Evolutionary conservation across 2,329 filamentous ascomycete species (phyloP).

Genomic region (Aureobasidium vineae): DNA sequence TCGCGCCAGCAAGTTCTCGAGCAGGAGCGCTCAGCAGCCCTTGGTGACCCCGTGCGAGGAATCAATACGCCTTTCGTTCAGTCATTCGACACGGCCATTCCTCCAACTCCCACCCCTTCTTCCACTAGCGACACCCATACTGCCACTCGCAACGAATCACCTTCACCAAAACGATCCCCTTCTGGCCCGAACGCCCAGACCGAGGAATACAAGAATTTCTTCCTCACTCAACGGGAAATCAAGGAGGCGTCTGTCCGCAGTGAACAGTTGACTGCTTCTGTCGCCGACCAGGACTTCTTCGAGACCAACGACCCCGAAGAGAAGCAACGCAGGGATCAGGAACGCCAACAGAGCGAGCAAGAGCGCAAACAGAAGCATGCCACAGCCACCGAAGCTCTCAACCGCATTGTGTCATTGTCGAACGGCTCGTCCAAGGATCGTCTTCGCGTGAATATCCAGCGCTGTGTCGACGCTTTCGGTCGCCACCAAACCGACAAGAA

Average conservation of each 20-base stretch:
- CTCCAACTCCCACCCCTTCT: constrained; percentile 35
- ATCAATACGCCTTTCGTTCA: constrained; percentile 76
- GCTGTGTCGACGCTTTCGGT: constrained; percentile 84
- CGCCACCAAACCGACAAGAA: constrained; percentile 79
- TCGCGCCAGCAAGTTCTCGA: constrained; percentile 69
- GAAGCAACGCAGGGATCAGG: constrained; percentile 43
- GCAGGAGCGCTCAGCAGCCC: constrained; percentile 60
- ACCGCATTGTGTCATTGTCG: constrained; percentile 72
- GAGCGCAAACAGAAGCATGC: constrained; percentile 52
- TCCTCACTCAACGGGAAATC: constrained; percentile 67
- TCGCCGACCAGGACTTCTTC: constrained; percentile 34
- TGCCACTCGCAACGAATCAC: constrained; percentile 8
- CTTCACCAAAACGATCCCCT: constrained; percentile 27
- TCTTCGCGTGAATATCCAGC: constrained; percentile 75
- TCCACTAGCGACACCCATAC: neutral
- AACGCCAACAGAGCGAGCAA: constrained; percentile 36
- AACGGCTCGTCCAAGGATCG: constrained; percentile 77
- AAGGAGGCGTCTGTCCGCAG: constrained; percentile 65
- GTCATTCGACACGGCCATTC: constrained; percentile 66
- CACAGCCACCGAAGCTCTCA: constrained; percentile 71
- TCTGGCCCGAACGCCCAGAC: constrained; percentile 33
- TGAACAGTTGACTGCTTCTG: constrained; percentile 63
- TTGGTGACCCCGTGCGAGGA: constrained; percentile 79
- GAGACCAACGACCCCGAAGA: constrained; percentile 32
- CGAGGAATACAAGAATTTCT: constrained; percentile 66